Base-by-base conservation (phyloP, 2,329 filamentous ascomycete genomes). In the Tolypocladium paradoxum region DNA sequence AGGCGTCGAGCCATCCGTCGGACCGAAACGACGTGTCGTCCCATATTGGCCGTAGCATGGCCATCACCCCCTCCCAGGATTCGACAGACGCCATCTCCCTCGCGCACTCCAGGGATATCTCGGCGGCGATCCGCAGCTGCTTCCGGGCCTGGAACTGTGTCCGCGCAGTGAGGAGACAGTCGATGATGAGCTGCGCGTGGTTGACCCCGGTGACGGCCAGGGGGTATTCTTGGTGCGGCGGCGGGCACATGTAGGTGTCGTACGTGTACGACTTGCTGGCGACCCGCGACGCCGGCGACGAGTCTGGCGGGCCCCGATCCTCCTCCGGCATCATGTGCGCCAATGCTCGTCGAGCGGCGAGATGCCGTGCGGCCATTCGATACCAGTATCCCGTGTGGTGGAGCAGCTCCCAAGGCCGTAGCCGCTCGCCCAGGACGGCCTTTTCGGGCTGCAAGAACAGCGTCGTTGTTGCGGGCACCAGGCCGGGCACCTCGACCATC, bases 301-400 rank as follows among this genome's bases (percentile, higher is more conserved):
- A 60, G 36, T 76, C 74, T 6, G 80, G 80, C 2, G 73, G 69
- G 50, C 70, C 71, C 37, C 82, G 71, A 56, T 70, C 81, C 53
- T 83, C 81, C 31, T 83, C 77, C 0, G 83, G 76, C 54, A 86
- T 83, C 22, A 70, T 69, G 27, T 70, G 70, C 2, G 83, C 82
- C 45, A 83, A 64, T 24, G 65, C 70, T 40, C 79, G 75, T 9
- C 83, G 76, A 18, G 74, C 70, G 4, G 72, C 70, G 1, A 79
- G 68, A 58, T 85, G 80, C n/a, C 75, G 74, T 5, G 81, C 78
- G 1, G 83, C 82, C 46, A 77, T 66, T 16, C 79, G 77, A 58
- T 82, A 83, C 81, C 84, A 87, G 61, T 86, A 87, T 6, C 83
- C 83, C 1, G 78, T 74, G 61, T 87, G 83, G 56, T 87, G 83